phyloP scores from a whole-genome alignment of 306 rosid species.

The Biancaea sappan region DNA sequence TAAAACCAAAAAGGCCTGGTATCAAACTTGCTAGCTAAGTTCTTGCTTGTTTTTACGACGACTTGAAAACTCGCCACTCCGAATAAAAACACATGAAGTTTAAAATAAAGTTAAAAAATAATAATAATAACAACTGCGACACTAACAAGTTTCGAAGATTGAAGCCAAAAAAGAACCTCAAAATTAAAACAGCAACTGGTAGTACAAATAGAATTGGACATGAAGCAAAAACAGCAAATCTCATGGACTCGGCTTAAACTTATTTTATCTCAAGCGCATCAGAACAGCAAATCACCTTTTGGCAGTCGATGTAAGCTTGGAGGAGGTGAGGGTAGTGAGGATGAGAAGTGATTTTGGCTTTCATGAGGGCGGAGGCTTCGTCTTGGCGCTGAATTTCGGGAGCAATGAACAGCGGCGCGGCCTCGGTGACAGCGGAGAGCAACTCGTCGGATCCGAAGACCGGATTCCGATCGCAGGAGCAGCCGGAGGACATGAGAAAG shows the following conservation, averaged over 20 bases:
- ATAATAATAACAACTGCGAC: background rate
- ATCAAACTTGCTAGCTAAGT: background rate
- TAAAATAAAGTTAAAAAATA: background rate
- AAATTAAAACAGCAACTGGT: background rate
- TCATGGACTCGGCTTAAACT: background rate
- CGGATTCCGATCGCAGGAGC: constrained; percentile 50
- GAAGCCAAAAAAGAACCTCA: background rate
- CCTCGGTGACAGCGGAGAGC: constrained; percentile 55
- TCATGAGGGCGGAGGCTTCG: constrained; percentile 51
- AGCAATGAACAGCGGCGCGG: constrained; percentile 31
- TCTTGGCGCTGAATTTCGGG: constrained; percentile 54
- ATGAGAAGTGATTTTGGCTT: constrained; percentile 77
- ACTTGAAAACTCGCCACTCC: too few species aligned
- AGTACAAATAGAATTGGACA: background rate
- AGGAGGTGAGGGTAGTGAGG: constrained; percentile 83
- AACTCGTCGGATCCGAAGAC: constrained; percentile 72
- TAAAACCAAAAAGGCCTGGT: background rate
- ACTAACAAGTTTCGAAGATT: background rate
- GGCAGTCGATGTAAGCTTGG: constrained; percentile 81
- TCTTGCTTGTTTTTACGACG: background rate
- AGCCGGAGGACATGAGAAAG: constrained; percentile 39
- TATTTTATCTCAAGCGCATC: background rate
- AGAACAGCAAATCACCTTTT: constrained; percentile 55
- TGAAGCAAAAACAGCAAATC: background rate
- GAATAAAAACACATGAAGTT: too few species aligned